Evolutionary conservation across 129 eudicot species (phyloP).

Genomic region (Saposhnikovia divaricata): DNA sequence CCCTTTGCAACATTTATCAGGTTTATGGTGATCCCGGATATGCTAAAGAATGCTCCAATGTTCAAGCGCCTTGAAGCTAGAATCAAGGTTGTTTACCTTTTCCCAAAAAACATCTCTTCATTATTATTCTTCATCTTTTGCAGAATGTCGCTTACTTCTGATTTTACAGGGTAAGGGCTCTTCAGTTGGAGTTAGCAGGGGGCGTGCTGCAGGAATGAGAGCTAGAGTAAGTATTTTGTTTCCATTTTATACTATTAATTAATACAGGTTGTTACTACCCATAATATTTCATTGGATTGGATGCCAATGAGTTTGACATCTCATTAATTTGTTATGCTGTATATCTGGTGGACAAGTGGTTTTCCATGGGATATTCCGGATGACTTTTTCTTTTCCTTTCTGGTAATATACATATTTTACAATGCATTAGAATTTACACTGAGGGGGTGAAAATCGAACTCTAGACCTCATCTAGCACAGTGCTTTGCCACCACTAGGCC

Average conservation of each 20-base stretch:
- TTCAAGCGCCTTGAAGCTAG: conserved; percentile 60
- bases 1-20: conserved; percentile 21
- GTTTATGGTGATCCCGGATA: conserved; percentile 90
- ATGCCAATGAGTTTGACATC: neutral
- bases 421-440: conserved; percentile 29
- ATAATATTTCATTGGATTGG: neutral
- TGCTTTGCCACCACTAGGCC: too few relatives aligned
- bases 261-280: neutral
- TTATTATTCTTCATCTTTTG: neutral
- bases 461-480: too few relatives aligned
- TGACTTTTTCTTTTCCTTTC: too few relatives aligned
- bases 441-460: too few relatives aligned
- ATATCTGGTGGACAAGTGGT: neutral
- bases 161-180: conserved; percentile 73
- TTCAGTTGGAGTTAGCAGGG: conserved; percentile 88
- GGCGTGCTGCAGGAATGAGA: conserved; percentile 93
- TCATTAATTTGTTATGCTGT: neutral
- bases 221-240: conserved; percentile 54
- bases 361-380: neutral
- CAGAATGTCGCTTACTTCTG: neutral
- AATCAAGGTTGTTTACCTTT: conserved; percentile 70
- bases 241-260: neutral
- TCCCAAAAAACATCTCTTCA: neutral
- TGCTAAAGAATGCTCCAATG: conserved; percentile 97
- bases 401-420: conserved; percentile 39